Evolutionary conservation across 2,329 filamentous ascomycete genomes (phyloP).

Genomic region (Monilinia fructicola): DNA sequence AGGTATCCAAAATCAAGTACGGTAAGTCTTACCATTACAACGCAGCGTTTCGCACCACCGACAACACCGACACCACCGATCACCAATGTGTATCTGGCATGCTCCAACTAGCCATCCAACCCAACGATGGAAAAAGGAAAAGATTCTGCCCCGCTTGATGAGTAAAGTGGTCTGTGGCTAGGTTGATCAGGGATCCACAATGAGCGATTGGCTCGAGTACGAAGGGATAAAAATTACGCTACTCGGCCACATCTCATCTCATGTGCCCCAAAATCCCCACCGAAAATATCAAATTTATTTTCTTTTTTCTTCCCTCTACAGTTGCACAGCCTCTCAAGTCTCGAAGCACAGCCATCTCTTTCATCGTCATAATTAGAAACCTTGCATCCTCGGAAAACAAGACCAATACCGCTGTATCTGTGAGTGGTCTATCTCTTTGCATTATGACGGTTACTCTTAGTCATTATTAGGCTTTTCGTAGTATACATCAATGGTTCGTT

Average conservation of each 20-base stretch:
- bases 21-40: background rate
- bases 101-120: no score
- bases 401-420: background rate
- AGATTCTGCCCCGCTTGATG: background rate
- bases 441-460: background rate
- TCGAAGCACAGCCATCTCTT: conserved; percentile 19
- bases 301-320: background rate
- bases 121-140: background rate
- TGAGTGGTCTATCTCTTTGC: background rate
- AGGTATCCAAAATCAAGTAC: background rate
- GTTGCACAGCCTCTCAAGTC: conserved; percentile 7
- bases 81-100: background rate
- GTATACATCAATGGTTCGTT: background rate
- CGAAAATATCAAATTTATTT: background rate
- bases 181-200: background rate
- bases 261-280: conserved; percentile 12
- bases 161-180: conserved; percentile 11
- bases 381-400: background rate
- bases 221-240: conserved; percentile 11
- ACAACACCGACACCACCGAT: background rate
- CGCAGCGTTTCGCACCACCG: no score
- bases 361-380: conserved; percentile 17
- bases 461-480: background rate
- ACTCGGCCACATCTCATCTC: conserved; percentile 20
- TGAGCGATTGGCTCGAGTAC: conserved; percentile 20